A percentile compares a stretch with the other conserved stretches of the same genome.
These are phyloP conservation scores for Pythium coloratum DNA, from an alignment of 352 stramenopile genomes.

Conservation along the genomic window DNA sequence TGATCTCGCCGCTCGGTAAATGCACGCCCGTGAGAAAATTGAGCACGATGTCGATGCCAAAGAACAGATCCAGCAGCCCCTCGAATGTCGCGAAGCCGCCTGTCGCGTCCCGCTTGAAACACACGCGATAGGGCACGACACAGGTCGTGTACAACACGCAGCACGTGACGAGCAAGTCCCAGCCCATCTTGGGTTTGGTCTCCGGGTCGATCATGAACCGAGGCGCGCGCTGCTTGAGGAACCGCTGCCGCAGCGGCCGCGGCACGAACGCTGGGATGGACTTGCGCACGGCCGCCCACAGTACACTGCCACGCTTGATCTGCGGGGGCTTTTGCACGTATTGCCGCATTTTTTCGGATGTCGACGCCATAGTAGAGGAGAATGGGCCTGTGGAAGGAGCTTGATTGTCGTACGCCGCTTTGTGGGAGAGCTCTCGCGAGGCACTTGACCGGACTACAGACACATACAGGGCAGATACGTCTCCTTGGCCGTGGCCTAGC, in stretches of 20 bases:
- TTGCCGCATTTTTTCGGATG: background rate
- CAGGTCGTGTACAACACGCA: conserved; percentile 79
- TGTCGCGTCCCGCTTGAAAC: conserved; percentile 62
- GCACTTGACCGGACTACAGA: background rate
- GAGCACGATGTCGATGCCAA: conserved; percentile 73
- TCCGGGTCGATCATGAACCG: conserved; percentile 68
- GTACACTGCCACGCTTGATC: conserved; percentile 39
- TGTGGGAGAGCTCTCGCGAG: background rate
- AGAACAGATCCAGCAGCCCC: conserved; percentile 63
- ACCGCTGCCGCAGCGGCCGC: conserved; percentile 31
- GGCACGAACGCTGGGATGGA: conserved; percentile 54
- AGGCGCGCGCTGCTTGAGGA: conserved; percentile 32
- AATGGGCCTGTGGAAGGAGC: no score
- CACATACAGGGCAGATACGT: background rate
- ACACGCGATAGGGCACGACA: conserved; percentile 77
- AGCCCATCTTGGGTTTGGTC: conserved; percentile 50
- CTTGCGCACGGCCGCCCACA: conserved; percentile 57
- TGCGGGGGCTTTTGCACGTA: conserved; percentile 7
- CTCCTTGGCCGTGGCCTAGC: background rate
- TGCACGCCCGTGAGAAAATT: conserved; percentile 82
- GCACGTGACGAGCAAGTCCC: conserved; percentile 61
- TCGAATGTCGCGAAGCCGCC: conserved; percentile 53
- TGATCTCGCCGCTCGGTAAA: conserved; percentile 58
- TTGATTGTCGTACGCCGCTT: background rate
- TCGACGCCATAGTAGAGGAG: background rate